A percentile compares a stretch with the other conserved stretches of the same genome.
Evolutionary conservation across 2,329 filamentous ascomycete species (phyloP).

Genomic region (Chalara sp.): DNA sequence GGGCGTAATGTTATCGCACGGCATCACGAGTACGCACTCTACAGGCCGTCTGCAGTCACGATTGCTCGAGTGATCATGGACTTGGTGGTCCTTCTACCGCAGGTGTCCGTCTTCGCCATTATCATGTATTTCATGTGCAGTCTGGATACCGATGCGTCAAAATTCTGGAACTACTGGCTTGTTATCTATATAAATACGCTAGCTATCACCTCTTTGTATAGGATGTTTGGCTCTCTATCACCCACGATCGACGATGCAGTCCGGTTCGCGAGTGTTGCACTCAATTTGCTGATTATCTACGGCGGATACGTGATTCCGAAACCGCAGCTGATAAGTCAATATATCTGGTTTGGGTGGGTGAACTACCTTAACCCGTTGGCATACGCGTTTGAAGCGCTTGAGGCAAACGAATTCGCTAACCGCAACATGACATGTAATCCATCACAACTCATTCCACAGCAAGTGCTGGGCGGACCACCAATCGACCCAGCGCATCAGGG

Average conservation of each 20-base stretch:
- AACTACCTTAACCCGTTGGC: constrained; percentile 37
- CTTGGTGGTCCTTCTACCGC: constrained; percentile 50
- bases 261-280: constrained; percentile 53
- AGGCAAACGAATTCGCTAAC: constrained; percentile 54
- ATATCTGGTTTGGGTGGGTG: constrained; percentile 62
- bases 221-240: constrained; percentile 60
- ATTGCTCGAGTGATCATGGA: constrained; percentile 59
- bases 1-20: constrained; percentile 64
- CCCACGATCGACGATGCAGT: constrained; percentile 61
- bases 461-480: constrained; percentile 37
- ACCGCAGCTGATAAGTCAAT: constrained; percentile 46
- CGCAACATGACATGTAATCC: constrained; percentile 50
- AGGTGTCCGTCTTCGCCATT: constrained; percentile 53
- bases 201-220: constrained; percentile 56
- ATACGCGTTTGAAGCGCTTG: constrained; percentile 58
- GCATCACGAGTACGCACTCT: constrained; percentile 63
- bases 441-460: constrained; percentile 48
- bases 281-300: constrained; percentile 57
- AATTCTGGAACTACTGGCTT: constrained; percentile 60
- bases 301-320: constrained; percentile 65
- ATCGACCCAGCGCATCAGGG: constrained; percentile 50
- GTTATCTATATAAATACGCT: constrained; percentile 59
- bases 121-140: constrained; percentile 61
- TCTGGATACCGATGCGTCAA: constrained; percentile 50
- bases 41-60: constrained; percentile 59